Percentiles rank a stretch among this genome's conserved stretches.
These are phyloP conservation scores for Globisporangium cederbergense DNA, from an alignment of 352 stramenopile species.

Conservation along the genomic window DNA sequence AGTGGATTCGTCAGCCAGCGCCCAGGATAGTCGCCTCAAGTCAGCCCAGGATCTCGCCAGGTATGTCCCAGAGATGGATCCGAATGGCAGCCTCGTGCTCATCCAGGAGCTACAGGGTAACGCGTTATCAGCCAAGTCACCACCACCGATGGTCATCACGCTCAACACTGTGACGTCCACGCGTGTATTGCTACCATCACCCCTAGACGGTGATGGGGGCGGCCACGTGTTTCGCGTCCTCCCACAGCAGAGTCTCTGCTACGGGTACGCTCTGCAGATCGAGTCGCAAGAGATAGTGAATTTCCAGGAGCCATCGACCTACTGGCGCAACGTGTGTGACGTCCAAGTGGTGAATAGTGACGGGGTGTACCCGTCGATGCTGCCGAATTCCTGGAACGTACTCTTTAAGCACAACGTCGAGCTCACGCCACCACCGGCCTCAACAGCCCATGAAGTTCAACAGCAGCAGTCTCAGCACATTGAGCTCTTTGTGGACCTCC, in stretches of 20 bases:
- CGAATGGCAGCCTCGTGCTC: slow-evolving; percentile 42
- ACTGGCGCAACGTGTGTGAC: slow-evolving; percentile 40
- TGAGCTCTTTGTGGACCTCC: slow-evolving; percentile 49
- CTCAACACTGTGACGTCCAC: slow-evolving; percentile 38
- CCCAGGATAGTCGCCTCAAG: slow-evolving; percentile 10
- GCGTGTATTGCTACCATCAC: slow-evolving; percentile 24
- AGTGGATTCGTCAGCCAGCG: slow-evolving; percentile 10
- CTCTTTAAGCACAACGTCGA: slow-evolving; percentile 62
- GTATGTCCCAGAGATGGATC: slow-evolving; percentile 30
- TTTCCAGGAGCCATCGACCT: slow-evolving; percentile 40
- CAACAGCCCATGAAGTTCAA: neutral
- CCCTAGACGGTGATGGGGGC: slow-evolving; percentile 9
- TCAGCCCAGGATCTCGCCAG: slow-evolving; percentile 11
- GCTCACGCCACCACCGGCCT: slow-evolving; percentile 12
- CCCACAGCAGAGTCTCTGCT: slow-evolving; percentile 39
- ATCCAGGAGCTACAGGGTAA: slow-evolving; percentile 32
- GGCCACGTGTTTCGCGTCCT: slow-evolving; percentile 43
- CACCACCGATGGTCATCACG: slow-evolving; percentile 24
- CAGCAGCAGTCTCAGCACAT: slow-evolving; percentile 10
- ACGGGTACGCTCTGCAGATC: slow-evolving; percentile 56
- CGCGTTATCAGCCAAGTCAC: neutral
- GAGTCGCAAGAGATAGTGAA: slow-evolving; percentile 36
- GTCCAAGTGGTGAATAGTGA: slow-evolving; percentile 50
- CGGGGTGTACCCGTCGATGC: slow-evolving; percentile 41
- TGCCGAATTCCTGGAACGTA: slow-evolving; percentile 47